A percentile compares a stretch with the other conserved stretches of the same genome.
phyloP scores from a whole-genome alignment of 2,329 filamentous ascomycete species.

The Colletotrichum lupini region DNA sequence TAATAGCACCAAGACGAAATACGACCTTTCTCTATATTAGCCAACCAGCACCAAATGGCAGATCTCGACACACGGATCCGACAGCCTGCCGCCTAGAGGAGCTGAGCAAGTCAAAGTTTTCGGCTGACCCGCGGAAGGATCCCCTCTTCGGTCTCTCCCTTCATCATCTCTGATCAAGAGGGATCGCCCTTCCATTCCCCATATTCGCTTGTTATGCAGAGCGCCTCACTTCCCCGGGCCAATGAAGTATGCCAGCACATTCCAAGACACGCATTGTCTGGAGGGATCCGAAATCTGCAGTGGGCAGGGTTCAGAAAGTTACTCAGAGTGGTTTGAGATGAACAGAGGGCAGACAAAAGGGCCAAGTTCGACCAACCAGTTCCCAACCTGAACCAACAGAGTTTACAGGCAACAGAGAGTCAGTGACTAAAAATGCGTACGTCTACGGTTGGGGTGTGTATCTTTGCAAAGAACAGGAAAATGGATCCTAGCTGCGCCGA shows the following conservation, averaged over 20 bases:
- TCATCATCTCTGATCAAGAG: neutral
- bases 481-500: neutral
- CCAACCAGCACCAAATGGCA: neutral
- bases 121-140: neutral
- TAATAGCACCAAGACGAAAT: neutral
- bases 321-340: slow-evolving; percentile 4
- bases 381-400: neutral
- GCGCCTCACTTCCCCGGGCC: neutral
- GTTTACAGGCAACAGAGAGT: no score
- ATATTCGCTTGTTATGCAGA: neutral
- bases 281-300: neutral
- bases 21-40: neutral
- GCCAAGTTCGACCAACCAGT: neutral
- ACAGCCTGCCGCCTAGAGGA: neutral
- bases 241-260: neutral
- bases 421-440: no score
- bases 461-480: neutral
- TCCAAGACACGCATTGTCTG: neutral
- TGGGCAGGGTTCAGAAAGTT: neutral
- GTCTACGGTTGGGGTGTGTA: neutral
- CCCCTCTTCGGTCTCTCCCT: neutral
- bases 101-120: neutral
- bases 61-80: neutral
- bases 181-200: neutral
- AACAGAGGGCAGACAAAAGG: neutral